These are phyloP conservation scores for Rubroboletus pulcherrimus DNA, from an alignment of 768 basidiomycete species.

Conservation along the genomic window DNA sequence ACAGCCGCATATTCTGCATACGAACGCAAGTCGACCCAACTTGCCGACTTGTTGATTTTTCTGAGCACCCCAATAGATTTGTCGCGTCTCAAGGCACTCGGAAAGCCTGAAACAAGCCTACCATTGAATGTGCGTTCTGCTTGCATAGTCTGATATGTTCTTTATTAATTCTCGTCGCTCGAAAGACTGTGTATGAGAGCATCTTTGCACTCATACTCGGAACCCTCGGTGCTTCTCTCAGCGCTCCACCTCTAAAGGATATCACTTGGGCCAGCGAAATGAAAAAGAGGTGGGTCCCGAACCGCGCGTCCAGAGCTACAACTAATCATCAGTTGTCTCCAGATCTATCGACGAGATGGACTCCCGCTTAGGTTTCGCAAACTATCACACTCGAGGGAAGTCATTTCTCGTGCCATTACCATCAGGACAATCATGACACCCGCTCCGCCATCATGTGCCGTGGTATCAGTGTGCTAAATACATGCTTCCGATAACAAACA, in stretches of 20 bases:
- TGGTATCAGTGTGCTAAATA: constrained; percentile 1
- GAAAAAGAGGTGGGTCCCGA: constrained; percentile 60
- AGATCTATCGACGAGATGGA: constrained; percentile 79
- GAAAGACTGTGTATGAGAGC: constrained; percentile 66
- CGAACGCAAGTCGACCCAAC: constrained; percentile 51
- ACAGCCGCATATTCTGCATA: constrained; percentile 78
- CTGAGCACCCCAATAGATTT: constrained; percentile 48
- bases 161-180: neutral
- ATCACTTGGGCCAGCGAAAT: constrained; percentile 91
- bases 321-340: constrained; percentile 2
- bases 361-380: constrained; percentile 60
- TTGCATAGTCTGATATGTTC: neutral
- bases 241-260: constrained; percentile 66
- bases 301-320: neutral
- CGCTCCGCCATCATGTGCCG: neutral
- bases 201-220: constrained; percentile 62
- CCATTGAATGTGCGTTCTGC: constrained; percentile 53
- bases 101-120: constrained; percentile 61
- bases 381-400: constrained; percentile 55
- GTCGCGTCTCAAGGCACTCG: constrained; percentile 72
- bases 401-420: constrained; percentile 25
- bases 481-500: neutral
- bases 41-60: constrained; percentile 2
- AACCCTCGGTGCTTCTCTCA: constrained; percentile 68
- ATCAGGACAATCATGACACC: constrained; percentile 1